A percentile compares a stretch with the other conserved stretches of the same genome.
These are phyloP conservation scores for Falciphora oryzae DNA, from an alignment of 2,329 filamentous ascomycete genomes.

Conservation along the genomic window DNA sequence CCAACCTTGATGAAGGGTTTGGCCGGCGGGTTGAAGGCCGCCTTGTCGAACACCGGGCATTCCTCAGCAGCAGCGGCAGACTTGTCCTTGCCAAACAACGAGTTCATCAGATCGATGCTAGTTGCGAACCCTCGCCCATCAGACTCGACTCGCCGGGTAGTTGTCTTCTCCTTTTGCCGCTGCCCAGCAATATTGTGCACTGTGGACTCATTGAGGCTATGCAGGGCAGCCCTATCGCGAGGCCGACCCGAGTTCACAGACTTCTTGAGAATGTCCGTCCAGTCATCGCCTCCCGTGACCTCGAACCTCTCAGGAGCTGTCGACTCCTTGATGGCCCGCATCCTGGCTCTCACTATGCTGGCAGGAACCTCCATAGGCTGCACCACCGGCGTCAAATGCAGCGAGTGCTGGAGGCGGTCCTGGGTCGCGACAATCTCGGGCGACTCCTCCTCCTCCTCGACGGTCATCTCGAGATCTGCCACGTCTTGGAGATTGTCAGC, in stretches of 20 bases:
- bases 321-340: conserved; percentile 57
- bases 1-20: conserved; percentile 86
- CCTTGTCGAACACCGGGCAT: conserved; percentile 34
- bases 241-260: conserved; percentile 86
- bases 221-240: conserved; percentile 73
- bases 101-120: conserved; percentile 95
- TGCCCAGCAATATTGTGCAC: conserved; percentile 40
- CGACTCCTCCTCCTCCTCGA: conserved; percentile 48
- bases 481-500: conserved; percentile 10
- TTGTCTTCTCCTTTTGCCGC: conserved; percentile 26
- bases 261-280: conserved; percentile 88
- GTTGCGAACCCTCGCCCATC: conserved; percentile 69
- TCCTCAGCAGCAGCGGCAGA: conserved; percentile 43
- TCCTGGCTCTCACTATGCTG: conserved; percentile 56
- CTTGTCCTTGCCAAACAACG: conserved; percentile 72
- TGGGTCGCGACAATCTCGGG: conserved; percentile 26
- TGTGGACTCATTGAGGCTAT: conserved; percentile 51
- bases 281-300: conserved; percentile 70
- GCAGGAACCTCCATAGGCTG: conserved; percentile 46
- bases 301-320: conserved; percentile 53
- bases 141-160: conserved; percentile 26
- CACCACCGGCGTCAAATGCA: conserved; percentile 41
- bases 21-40: conserved; percentile 32
- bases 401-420: conserved; percentile 39
- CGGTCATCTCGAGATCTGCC: conserved; percentile 18